Percentiles rank a stretch among this genome's conserved stretches.
Conservation (phyloP, 139 green algal genomes). For the Tetradesmus obliquus region DNA sequence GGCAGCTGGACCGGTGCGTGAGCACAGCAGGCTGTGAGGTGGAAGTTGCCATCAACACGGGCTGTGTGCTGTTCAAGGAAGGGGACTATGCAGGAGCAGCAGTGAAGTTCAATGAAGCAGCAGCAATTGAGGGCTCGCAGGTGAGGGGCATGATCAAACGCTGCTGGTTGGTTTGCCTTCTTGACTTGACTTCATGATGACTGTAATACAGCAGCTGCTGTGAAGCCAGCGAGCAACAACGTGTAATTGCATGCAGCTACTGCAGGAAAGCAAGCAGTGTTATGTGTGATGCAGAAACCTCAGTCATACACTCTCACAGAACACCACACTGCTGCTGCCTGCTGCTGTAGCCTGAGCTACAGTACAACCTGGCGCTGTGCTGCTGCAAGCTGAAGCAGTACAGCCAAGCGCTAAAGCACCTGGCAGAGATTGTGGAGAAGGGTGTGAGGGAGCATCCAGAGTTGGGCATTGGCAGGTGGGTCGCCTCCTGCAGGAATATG, state of each 20-base stretch:
- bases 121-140: conserved; percentile 13
- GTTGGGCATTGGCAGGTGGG: conserved; percentile 82
- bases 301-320: too few relatives aligned
- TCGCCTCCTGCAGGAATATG: not conserved
- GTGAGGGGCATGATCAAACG: not conserved
- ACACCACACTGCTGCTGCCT: not conserved
- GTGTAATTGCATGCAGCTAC: not conserved
- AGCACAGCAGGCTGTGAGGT: conserved; percentile 55
- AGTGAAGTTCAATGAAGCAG: conserved; percentile 47
- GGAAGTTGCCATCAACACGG: conserved; percentile 71
- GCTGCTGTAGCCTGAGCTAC: conserved; percentile 71
- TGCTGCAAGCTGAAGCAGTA: conserved; percentile 85
- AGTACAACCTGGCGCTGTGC: conserved; percentile 89
- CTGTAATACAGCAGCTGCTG: not conserved
- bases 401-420: conserved; percentile 79
- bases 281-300: not conserved
- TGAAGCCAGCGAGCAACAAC: not conserved
- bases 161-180: not conserved
- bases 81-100: conserved; percentile 51
- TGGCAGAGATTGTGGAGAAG: conserved; percentile 89
- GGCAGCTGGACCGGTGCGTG: conserved; percentile 73
- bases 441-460: conserved; percentile 88
- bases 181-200: not conserved
- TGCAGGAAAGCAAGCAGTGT: not conserved
- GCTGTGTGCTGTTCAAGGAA: conserved; percentile 87